Evolutionary conservation across 1,284 basidiomycete species (phyloP), one percentile per base, ranked within the genome.

Genomic region (Taiwanofungus camphoratus): DNA sequence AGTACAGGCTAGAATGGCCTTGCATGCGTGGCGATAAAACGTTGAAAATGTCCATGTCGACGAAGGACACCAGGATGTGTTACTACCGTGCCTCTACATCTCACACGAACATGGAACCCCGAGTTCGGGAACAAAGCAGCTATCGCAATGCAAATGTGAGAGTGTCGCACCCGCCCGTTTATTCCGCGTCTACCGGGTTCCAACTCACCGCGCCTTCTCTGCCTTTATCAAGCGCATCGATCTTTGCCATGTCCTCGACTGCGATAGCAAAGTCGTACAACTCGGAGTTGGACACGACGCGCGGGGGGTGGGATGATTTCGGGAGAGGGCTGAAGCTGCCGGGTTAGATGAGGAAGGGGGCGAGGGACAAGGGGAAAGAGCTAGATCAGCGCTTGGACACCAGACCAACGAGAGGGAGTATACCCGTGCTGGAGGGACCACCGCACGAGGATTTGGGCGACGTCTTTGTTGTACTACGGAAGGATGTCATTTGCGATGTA

Each of bases 361-460:
- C 26, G n/a, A n/a, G n/a, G 2, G 74, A 9, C 26, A 29, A 29
- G 26, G n/a, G n/a, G n/a, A 29, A 9, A 29, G 8, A 29, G 26
- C 8, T 8, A 29, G 9, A 9, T 8, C 26, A 29, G 26, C 26
- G 26, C 8, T 29, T 9, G n/a, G n/a, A 29, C 26, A 8, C 3
- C 8, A 32, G 47, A 31, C 23, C 71, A 61, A 16, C 79, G 52
- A 16, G 58, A n/a, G n/a, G n/a, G n/a, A n/a, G n/a, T n/a, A n/a
- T n/a, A 58, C 72, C 53, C 51, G 32, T 71, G 74, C 55, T 85
- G 83, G 35, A 87, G 58, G 16, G 76, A 78, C 82, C 82, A 87
- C 9, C 82, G 68, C 36, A 87, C 62, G 41, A 87, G 65, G 23
- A 87, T 67, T 52, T 85, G 84, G 0, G 79, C 73, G 2, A 70